Percentiles rank a stretch among this genome's conserved stretches.
These are phyloP conservation scores for Xylaria sp. DNA, from an alignment of 2,329 filamentous ascomycete species.

Conservation along the genomic window DNA sequence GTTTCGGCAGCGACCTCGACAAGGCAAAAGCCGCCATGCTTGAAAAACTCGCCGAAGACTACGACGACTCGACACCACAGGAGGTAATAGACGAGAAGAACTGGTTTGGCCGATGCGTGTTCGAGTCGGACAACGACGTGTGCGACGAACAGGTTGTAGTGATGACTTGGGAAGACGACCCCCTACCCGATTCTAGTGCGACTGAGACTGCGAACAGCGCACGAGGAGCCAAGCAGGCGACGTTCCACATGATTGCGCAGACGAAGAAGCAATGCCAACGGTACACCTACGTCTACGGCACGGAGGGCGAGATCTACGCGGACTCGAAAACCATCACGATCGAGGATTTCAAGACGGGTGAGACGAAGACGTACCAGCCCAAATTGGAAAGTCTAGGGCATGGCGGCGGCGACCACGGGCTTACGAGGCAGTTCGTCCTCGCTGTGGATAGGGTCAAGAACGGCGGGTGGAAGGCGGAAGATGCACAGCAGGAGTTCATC, in stretches of 20 bases:
- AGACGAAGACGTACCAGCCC: constrained; percentile 68
- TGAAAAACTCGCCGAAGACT: constrained; percentile 59
- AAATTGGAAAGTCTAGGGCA: constrained; percentile 69
- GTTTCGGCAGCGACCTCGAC: constrained; percentile 64
- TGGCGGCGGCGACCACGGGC: constrained; percentile 82
- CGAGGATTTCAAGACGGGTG: constrained; percentile 73
- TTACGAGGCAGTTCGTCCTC: constrained; percentile 83
- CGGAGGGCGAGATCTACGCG: constrained; percentile 85
- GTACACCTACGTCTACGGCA: constrained; percentile 86
- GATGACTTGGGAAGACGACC: constrained; percentile 84
- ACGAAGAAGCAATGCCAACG: constrained; percentile 89
- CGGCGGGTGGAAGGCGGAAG: constrained; percentile 70
- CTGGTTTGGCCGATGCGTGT: constrained; percentile 96
- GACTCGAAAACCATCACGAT: constrained; percentile 82
- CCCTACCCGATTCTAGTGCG: constrained; percentile 45
- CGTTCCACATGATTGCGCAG: constrained; percentile 93
- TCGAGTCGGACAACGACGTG: constrained; percentile 91
- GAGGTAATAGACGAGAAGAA: constrained; percentile 64
- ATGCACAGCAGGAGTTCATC: constrained; percentile 79
- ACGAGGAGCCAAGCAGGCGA: constrained; percentile 81
- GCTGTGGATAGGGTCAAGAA: constrained; percentile 85
- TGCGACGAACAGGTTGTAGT: constrained; percentile 93
- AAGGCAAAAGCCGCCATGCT: constrained; percentile 54
- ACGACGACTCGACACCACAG: constrained; percentile 60
- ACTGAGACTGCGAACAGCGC: constrained; percentile 42